Percentiles rank a stretch among this genome's conserved stretches.
Evolutionary conservation across 208 protist genomes (phyloP).

Genomic region (Leishmania lainsoni): DNA sequence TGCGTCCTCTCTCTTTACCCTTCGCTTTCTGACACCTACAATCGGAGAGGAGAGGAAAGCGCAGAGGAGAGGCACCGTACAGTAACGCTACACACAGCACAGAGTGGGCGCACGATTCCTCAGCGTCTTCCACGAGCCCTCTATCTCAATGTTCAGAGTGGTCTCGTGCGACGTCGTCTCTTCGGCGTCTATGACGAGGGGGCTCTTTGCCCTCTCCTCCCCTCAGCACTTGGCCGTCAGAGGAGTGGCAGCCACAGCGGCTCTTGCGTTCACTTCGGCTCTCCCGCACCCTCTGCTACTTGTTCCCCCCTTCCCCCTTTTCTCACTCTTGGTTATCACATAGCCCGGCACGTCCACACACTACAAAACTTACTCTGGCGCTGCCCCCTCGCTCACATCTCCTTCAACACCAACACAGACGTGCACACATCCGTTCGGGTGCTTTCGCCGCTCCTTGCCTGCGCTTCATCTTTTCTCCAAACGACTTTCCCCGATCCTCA

Average conservation of each 20-base stretch:
- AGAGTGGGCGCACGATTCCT: background rate
- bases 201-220: background rate
- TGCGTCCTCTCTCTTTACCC: background rate
- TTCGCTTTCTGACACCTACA: background rate
- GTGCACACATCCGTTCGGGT: background rate
- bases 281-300: background rate
- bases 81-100: background rate
- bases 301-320: background rate
- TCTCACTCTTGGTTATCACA: background rate
- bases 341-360: background rate
- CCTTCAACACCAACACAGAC: background rate
- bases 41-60: background rate
- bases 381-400: background rate
- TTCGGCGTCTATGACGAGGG: background rate
- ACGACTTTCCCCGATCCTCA: background rate
- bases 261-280: background rate
- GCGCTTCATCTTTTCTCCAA: background rate
- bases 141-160: background rate
- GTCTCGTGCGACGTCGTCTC: background rate
- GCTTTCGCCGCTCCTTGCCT: background rate
- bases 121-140: background rate
- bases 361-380: background rate
- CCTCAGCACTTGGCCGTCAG: no score
- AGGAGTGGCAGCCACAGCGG: background rate
- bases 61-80: background rate